A percentile compares a stretch with the other conserved stretches of the same genome.
Evolutionary conservation across 2,329 filamentous ascomycete genomes (phyloP).

Genomic region (Fusarium heterosporum): DNA sequence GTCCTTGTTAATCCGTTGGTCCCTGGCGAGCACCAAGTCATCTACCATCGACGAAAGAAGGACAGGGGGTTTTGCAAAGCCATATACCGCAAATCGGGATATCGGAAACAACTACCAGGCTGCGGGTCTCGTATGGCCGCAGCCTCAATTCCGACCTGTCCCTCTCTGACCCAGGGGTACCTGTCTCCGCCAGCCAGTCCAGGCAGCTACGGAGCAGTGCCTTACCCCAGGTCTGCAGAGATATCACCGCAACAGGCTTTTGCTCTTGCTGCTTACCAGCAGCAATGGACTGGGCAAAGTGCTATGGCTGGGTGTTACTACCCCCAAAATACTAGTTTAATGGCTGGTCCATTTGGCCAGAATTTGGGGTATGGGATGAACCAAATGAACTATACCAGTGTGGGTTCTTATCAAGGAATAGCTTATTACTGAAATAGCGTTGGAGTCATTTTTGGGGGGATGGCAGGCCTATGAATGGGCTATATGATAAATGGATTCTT

Average conservation of each 20-base stretch:
- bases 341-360: background rate
- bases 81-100: slow-evolving; percentile 2
- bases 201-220: background rate
- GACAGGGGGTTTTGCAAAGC: background rate
- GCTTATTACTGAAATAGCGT: too few relatives aligned
- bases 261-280: background rate
- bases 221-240: background rate
- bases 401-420: too few relatives aligned
- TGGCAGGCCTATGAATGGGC: too few relatives aligned
- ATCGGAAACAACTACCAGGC: background rate
- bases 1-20: slow-evolving; percentile 9
- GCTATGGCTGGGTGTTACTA: background rate
- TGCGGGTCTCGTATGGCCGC: background rate
- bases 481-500: too few relatives aligned
- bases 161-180: background rate
- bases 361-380: background rate
- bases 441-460: too few relatives aligned
- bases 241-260: background rate
- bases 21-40: slow-evolving; percentile 7
- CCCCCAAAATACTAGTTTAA: background rate
- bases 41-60: background rate
- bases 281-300: background rate
- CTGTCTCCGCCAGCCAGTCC: background rate
- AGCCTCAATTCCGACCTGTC: background rate
- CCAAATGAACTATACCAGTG: background rate